Evolutionary conservation across 441 rosid genomes (phyloP), one percentile per base, ranked within the genome.

Genomic region (Corymbia calophylla): DNA sequence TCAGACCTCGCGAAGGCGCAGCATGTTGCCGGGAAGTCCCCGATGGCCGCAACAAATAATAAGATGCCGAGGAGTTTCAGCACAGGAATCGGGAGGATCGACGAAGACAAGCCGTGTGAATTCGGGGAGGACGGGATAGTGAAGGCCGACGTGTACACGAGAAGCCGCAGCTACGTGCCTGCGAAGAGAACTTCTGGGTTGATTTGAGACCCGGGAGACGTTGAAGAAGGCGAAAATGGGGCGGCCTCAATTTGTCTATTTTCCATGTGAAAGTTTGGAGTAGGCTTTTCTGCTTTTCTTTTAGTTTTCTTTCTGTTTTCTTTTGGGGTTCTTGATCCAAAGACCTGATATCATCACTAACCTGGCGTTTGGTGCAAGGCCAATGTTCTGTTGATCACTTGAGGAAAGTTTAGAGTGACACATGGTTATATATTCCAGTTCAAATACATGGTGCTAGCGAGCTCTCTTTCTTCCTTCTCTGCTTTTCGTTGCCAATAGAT

Each of bases 71-170:
- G 97, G 88, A 95, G 96, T 88, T 81, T 48, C 8, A 95, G 95
- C 89, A 89, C 93, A 87, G 96, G 92, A 44, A 93, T 96, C 66
- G 97, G 95, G 88, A 94, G 95, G 91, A 97, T 97, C 32, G 98
- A 96, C 88, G 99, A 97, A 90, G 99, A 96, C 54, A 89, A 91
- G 86, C 88, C 94, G 25, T 93, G 94, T 88, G 94, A 95, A 27
- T 95, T 95, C 88, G 94, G 88, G 23, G 95, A 92, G 32, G 93
- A 91, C 88, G 88, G 86, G 47, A 88, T 86, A 91, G 91, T 86
- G 8, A 90, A 73, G 89, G 31, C 62, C 8, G 58, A 91, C 35
- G 32, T 85, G 23, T 89, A 90, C 88, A 90, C 89, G n/a, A 93
- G 93, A 93, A 94, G 96, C 91, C 92, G 92, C 64, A 95, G 95